phyloP scores from a whole-genome alignment of 345 rosid species.

The Dovyalis caffra region DNA sequence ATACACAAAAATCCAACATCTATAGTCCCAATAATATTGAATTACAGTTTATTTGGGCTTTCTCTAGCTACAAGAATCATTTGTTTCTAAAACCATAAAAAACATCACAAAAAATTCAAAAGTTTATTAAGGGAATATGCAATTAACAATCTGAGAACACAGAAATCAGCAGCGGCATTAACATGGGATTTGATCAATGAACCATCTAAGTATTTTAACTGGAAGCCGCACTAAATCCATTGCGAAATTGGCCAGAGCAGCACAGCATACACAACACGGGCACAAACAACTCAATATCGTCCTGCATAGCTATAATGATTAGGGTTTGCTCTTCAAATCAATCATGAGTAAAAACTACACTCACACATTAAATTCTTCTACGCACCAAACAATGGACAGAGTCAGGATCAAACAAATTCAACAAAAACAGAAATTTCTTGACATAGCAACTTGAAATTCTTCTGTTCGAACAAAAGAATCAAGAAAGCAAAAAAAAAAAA shows the following conservation, averaged over 20 bases:
- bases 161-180: conserved; percentile 7
- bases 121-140: background rate
- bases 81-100: too few species aligned
- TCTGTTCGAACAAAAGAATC: background rate
- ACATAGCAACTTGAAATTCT: background rate
- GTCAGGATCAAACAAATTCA: too few species aligned
- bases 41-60: background rate
- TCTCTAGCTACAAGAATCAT: too few species aligned
- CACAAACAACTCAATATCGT: conserved; percentile 70
- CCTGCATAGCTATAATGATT: conserved; percentile 35
- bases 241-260: conserved; percentile 68
- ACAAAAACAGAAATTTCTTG: background rate
- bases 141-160: background rate
- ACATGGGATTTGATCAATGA: conserved; percentile 72
- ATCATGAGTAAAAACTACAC: background rate
- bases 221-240: conserved; percentile 68
- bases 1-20: too few species aligned
- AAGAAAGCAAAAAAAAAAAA: background rate
- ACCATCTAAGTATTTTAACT: conserved; percentile 57
- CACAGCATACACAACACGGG: conserved; percentile 75
- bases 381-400: too few species aligned
- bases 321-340: background rate
- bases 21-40: too few species aligned
- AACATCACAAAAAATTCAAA: too few species aligned
- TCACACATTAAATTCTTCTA: background rate